Evolutionary conservation across 768 basidiomycete genomes (phyloP), one percentile per base, ranked within the genome.

Genomic region (Leccinum rimulosum): DNA sequence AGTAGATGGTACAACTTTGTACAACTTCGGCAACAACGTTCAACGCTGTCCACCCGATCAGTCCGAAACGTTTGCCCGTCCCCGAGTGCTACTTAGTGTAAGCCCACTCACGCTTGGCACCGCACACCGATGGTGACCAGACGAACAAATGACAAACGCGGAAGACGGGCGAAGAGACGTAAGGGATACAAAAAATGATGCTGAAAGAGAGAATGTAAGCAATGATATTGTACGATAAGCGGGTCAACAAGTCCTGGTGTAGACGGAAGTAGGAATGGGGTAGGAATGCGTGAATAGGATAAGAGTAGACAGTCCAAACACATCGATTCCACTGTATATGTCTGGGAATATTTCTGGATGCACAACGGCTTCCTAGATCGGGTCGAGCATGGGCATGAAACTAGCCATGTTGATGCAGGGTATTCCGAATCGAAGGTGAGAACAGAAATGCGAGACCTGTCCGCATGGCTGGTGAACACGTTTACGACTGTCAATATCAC

Each of bases 151-250:
- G n/a, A 53, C 3, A 45, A 43, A 52, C 60, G 54, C 52, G 19
- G n/a, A 25, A 6, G 38, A 58, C 52, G 52, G 43, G 56, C 52
- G 56, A 64, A 50, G 54, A 45, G 28, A 51, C 49, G 35, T 36
- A 45, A 56, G 45, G 60, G 28, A 58, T 58, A 71, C 64, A 61
- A 53, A 64, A 56, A 62, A 38, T 45, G 43, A 63, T 68, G 63
- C 64, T 56, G 48, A 59, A 63, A 38, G 53, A 40, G 58, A 56
- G 62, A 55, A 63, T 63, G 59, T 62, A 64, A 72, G 73, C 71
- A 74, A 59, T 61, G 70, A 28, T 60, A 65, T 64, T 64, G 67
- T 72, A 74, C 54, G 70, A 61, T 74, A 74, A 68, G 53, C 66
- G 58, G 53, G 60, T 59, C 62, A 59, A 57, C 56, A 69, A 66